Percentiles rank a stretch among this genome's conserved stretches.
Conservation (phyloP, 2,329 filamentous ascomycete species). For the Anthostomella pinea region DNA sequence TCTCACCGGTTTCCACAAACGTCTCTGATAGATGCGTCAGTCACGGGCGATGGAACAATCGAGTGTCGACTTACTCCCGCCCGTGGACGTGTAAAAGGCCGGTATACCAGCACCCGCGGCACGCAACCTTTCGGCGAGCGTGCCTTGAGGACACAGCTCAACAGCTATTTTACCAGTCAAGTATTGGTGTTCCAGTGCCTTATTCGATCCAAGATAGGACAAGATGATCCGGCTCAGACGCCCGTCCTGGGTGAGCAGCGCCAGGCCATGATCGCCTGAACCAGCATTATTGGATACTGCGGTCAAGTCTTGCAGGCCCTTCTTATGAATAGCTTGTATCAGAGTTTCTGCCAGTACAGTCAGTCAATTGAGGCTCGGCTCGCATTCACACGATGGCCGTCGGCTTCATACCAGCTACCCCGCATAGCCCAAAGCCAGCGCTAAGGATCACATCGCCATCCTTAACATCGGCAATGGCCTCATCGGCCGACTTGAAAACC, state of each 20-base stretch:
- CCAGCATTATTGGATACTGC: slow-evolving; percentile 82
- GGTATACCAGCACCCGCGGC: slow-evolving; percentile 75
- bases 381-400: background rate
- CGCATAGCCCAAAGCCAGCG: slow-evolving; percentile 79
- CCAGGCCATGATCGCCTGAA: slow-evolving; percentile 64
- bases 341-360: slow-evolving; percentile 57
- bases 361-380: slow-evolving; percentile 8
- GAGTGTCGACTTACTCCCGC: slow-evolving; percentile 51
- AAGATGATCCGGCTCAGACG: slow-evolving; percentile 71
- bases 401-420: slow-evolving; percentile 60
- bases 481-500: slow-evolving; percentile 56
- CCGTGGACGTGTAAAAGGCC: slow-evolving; percentile 78
- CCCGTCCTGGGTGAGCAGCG: slow-evolving; percentile 64
- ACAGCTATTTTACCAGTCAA: slow-evolving; percentile 70
- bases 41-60: slow-evolving; percentile 1
- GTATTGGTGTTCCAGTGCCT: slow-evolving; percentile 71
- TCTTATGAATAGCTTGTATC: slow-evolving; percentile 63
- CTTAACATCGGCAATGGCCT: slow-evolving; percentile 67
- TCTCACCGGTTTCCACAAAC: slow-evolving; percentile 64
- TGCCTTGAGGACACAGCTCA: slow-evolving; percentile 75
- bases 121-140: slow-evolving; percentile 68
- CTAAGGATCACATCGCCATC: slow-evolving; percentile 70
- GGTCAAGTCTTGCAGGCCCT: slow-evolving; percentile 62
- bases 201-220: slow-evolving; percentile 76
- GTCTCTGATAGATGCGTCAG: slow-evolving; percentile 47